Conservation (phyloP, 2,329 filamentous ascomycete genomes). For the Onygenales sp. region DNA sequence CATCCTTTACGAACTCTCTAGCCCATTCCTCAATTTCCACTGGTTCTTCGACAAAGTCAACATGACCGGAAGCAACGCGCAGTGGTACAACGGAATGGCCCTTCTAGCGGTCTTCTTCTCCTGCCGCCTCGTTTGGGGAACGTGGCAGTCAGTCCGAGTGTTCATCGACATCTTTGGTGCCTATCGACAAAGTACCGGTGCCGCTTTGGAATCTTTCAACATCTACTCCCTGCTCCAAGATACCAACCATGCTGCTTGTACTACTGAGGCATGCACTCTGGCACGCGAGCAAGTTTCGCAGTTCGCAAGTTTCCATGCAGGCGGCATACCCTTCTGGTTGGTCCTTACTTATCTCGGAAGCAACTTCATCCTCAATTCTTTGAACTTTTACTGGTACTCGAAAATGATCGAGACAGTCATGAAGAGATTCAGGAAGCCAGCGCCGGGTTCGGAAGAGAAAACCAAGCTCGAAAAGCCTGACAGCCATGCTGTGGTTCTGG, state of each 20-base stretch:
- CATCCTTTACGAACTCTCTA: constrained; percentile 59
- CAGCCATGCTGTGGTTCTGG: constrained; percentile 25
- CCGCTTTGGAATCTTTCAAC: constrained; percentile 20
- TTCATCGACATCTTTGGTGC: constrained; percentile 51
- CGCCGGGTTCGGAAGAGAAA: constrained; percentile 6
- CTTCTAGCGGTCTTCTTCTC: constrained; percentile 51
- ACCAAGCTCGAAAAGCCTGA: constrained; percentile 15
- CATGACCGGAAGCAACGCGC: constrained; percentile 51
- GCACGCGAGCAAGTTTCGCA: constrained; percentile 40
- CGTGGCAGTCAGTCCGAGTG: constrained; percentile 48
- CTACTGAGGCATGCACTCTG: constrained; percentile 29
- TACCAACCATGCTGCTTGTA: constrained; percentile 26
- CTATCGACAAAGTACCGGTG: constrained; percentile 34
- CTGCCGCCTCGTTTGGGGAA: constrained; percentile 55
- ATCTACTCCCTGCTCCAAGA: constrained; percentile 23
- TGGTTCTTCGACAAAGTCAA: constrained; percentile 62
- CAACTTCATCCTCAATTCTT: constrained; percentile 51
- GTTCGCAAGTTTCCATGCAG: constrained; percentile 33
- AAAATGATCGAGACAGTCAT: constrained; percentile 59
- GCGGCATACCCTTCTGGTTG: constrained; percentile 48
- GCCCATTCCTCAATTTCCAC: constrained; percentile 58
- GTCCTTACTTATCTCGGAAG: constrained; percentile 47
- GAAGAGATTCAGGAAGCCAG: constrained; percentile 46
- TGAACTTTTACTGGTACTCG: constrained; percentile 59
- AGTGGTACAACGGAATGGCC: constrained; percentile 55